Percentiles rank a stretch among this genome's conserved stretches.
phyloP scores from a whole-genome alignment of 164 flowering plant species.

The Akebia trifoliata region DNA sequence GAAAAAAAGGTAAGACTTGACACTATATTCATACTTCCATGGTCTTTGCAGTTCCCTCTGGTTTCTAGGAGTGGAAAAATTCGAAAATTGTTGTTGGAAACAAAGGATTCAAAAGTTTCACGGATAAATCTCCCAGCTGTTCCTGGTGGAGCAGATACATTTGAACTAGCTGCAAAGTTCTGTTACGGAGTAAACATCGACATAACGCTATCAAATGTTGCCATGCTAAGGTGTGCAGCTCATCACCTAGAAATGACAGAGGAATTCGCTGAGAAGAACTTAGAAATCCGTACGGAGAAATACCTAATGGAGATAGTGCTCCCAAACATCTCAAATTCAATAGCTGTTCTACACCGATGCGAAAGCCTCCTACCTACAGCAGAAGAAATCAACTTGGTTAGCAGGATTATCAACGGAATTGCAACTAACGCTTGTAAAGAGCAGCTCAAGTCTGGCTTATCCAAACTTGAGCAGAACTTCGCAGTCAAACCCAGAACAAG shows the following conservation, averaged over 20 bases:
- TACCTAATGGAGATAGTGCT: constrained; percentile 67
- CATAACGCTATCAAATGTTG: constrained; percentile 64
- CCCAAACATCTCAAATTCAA: constrained; percentile 63
- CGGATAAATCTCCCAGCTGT: constrained; percentile 43
- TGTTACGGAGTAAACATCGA: constrained; percentile 81
- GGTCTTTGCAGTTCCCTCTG: constrained; percentile 69
- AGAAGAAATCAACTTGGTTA: constrained; percentile 70
- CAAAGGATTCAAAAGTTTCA: constrained; percentile 61
- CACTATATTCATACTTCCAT: background rate
- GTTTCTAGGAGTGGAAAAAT: constrained; percentile 87
- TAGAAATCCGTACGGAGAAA: constrained; percentile 53
- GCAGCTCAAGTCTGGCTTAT: constrained; percentile 80
- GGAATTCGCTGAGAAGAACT: constrained; percentile 73
- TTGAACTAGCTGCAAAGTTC: constrained; percentile 91
- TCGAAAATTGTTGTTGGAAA: constrained; percentile 59
- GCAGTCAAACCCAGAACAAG: constrained; percentile 31
- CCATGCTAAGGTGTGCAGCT: constrained; percentile 63
- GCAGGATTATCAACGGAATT: constrained; percentile 55
- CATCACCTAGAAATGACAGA: constrained; percentile 90
- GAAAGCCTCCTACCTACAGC: constrained; percentile 62
- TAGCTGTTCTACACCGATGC: constrained; percentile 73
- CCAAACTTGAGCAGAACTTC: constrained; percentile 66
- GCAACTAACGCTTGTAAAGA: constrained; percentile 86
- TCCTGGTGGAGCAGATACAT: constrained; percentile 91
- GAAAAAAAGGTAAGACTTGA: too few relatives aligned